Evolutionary conservation across 2,329 filamentous ascomycete species (phyloP).

Genomic region (Cyclaneusma minus): DNA sequence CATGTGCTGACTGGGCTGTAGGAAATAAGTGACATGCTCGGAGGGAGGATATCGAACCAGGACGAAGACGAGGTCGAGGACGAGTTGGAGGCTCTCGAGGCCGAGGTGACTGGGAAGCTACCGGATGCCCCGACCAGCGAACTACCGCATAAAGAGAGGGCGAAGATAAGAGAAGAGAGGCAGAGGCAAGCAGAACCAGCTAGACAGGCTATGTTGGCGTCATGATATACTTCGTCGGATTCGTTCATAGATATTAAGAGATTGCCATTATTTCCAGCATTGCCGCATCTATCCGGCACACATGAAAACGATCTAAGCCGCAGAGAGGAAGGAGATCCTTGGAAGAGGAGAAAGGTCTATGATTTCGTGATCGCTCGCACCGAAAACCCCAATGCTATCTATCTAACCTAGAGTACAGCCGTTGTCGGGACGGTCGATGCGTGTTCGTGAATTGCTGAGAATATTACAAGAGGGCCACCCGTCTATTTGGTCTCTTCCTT

Average conservation of each 20-base stretch:
- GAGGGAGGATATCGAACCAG: slow-evolving; percentile 74
- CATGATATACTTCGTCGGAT: slow-evolving; percentile 1
- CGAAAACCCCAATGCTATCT: no score
- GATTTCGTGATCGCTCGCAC: no score
- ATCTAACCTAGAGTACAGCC: slow-evolving; percentile 17
- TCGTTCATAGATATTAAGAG: not conserved
- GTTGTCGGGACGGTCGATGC: no score
- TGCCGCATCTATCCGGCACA: no score
- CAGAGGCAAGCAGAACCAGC: slow-evolving; percentile 10
- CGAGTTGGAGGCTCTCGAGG: slow-evolving; percentile 71
- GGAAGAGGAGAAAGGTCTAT: no score
- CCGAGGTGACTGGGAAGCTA: slow-evolving; percentile 32
- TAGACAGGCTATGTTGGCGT: slow-evolving; percentile 16
- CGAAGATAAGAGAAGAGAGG: slow-evolving; percentile 11
- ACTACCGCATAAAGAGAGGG: slow-evolving; percentile 12
- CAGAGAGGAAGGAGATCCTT: no score
- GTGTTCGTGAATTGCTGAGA: no score
- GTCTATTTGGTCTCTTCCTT: slow-evolving; percentile 54
- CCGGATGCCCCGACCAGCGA: slow-evolving; percentile 14
- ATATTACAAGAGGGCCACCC: slow-evolving; percentile 15
- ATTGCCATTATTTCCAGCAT: no score
- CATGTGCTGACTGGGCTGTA: slow-evolving; percentile 20
- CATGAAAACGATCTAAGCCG: no score
- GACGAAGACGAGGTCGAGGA: slow-evolving; percentile 98
- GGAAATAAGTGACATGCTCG: slow-evolving; percentile 88